These are phyloP conservation scores for Cicer yamashitae DNA, from an alignment of 306 rosid genomes.

Conservation along the genomic window DNA sequence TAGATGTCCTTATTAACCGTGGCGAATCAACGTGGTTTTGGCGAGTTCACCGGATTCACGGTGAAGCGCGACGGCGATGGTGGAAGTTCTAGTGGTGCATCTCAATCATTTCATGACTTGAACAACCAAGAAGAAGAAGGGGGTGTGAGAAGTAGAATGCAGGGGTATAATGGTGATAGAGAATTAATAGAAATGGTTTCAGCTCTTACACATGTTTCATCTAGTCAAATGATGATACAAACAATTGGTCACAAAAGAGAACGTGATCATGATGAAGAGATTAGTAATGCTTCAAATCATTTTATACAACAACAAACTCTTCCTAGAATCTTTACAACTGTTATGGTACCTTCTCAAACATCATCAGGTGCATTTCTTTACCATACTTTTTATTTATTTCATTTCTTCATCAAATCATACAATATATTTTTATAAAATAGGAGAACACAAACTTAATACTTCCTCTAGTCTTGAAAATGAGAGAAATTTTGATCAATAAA, in stretches of 20 bases:
- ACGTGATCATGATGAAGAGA: constrained; percentile 58
- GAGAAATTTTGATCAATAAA: too few relatives aligned
- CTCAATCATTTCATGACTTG: background rate
- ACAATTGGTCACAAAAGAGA: constrained; percentile 66
- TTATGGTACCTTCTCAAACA: constrained; percentile 43
- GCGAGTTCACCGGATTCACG: constrained; percentile 41
- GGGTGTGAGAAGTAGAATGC: background rate
- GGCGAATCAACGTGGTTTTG: constrained; percentile 55
- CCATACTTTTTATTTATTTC: background rate
- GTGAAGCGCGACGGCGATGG: constrained; percentile 5
- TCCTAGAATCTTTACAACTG: constrained; percentile 44
- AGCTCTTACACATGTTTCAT: constrained; percentile 64
- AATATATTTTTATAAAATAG: too few relatives aligned
- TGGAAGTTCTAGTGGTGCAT: background rate
- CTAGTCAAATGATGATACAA: constrained; percentile 37
- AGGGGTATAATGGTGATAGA: constrained; percentile 47
- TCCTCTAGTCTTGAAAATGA: too few relatives aligned
- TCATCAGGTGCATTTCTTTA: constrained; percentile 55
- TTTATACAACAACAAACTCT: constrained; percentile 29
- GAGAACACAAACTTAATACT: too few relatives aligned
- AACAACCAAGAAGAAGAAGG: background rate
- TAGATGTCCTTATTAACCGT: constrained; percentile 54
- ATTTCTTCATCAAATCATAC: too few relatives aligned
- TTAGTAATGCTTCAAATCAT: constrained; percentile 29
- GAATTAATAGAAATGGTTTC: constrained; percentile 68